Evolutionary conservation across 306 rosid species (phyloP).

Genomic region (Castanea sativa): DNA sequence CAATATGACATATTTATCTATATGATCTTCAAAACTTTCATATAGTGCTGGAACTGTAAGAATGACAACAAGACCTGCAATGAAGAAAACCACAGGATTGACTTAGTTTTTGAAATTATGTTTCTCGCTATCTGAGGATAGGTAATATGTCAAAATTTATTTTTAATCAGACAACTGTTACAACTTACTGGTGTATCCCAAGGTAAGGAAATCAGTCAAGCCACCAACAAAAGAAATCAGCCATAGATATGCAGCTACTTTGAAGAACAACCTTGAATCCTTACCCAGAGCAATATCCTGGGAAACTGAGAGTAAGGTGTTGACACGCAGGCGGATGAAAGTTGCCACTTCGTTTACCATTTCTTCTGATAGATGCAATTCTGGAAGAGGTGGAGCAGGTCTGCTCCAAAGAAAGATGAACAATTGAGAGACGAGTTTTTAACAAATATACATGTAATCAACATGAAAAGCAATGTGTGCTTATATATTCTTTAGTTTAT

Average conservation of each 20-base stretch:
- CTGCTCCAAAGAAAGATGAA: constrained; percentile 44
- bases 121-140: constrained; percentile 1
- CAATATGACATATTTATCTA: constrained; percentile 55
- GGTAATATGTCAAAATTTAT: background rate
- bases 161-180: constrained; percentile 8
- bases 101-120: background rate
- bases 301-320: constrained; percentile 62
- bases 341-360: constrained; percentile 59
- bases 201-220: constrained; percentile 81
- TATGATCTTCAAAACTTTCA: constrained; percentile 71
- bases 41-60: constrained; percentile 82
- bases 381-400: constrained; percentile 94
- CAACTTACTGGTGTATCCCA: constrained; percentile 73
- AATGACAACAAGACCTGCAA: constrained; percentile 70
- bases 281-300: constrained; percentile 77
- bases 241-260: constrained; percentile 70
- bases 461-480: background rate
- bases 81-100: constrained; percentile 19
- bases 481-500: background rate
- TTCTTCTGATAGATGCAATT: constrained; percentile 79
- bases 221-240: constrained; percentile 69
- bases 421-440: background rate
- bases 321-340: constrained; percentile 53
- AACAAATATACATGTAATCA: background rate
- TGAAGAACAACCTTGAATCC: constrained; percentile 74